Evolutionary conservation across 2,329 filamentous ascomycete genomes (phyloP), one percentile per base, ranked within the genome.

Genomic region (Epichloe gansuensis): DNA sequence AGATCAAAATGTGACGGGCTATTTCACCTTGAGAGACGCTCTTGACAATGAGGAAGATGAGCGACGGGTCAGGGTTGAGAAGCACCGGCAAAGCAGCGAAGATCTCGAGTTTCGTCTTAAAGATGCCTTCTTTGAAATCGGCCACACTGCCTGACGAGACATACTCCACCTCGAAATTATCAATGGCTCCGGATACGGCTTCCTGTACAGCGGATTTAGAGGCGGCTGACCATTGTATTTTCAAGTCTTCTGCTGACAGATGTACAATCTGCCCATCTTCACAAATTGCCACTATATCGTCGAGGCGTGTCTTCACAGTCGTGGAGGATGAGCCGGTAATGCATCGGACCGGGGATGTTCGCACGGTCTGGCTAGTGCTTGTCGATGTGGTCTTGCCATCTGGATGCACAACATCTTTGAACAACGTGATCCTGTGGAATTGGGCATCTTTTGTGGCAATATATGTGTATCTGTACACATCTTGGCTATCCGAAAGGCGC

Each of bases 211-310:
- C 55, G 9, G 66, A 60, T 49, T 62, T 66, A n/a, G 64, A 59
- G 7, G 64, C 61, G 2, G 66, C 58, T 11, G 62, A 61, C 68
- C 68, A 70, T 46, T 64, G 65, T 7, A 66, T 49, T 3, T 60
- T 55, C 17, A 70, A 58, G 7, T 55, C 65, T 57, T 85, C 79
- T 2, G 77, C 76, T 45, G 82, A 77, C 13, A 86, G 68, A 52
- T 78, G 81, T 8, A 77, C 60, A 21, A 85, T 68, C 53, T 81
- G 74, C 38, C 84, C 84, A 55, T 82, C 74, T 42, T 75, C 68
- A 52, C 79, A 77, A 1, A 87, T 71, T 2, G 74, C 72, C 23
- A 87, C 58, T 2, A 88, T 51, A 49, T 66, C 63, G 15, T 64
- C 65, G 25, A 63, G 56, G 8, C 50, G 54, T 5, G 61, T 62